Percentiles rank a stretch among this genome's conserved stretches.
These are phyloP conservation scores for Trichosanthes truncata DNA, from an alignment of 306 rosid genomes.

Conservation along the genomic window DNA sequence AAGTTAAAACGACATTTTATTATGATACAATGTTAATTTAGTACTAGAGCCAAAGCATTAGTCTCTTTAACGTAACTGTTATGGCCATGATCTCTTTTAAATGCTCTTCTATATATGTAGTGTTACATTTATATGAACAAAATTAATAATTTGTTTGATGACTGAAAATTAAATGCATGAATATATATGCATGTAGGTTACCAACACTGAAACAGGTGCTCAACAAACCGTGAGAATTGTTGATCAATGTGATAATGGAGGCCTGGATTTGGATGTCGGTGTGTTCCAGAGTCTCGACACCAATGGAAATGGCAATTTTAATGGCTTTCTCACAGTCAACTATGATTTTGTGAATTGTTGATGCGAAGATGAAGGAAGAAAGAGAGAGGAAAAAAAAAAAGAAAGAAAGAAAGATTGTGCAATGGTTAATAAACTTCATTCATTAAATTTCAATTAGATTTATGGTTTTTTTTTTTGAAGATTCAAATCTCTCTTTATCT, in stretches of 20 bases:
- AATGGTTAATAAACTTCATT: background rate
- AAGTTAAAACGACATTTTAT: no score
- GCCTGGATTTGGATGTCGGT: slow-evolving; percentile 41
- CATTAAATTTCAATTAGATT: background rate
- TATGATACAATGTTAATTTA: no score
- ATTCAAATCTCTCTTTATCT: no score
- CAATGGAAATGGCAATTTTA: slow-evolving; percentile 11
- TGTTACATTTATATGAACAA: background rate
- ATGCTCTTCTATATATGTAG: no score
- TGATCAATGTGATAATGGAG: slow-evolving; percentile 48
- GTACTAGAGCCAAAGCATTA: background rate
- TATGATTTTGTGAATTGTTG: background rate
- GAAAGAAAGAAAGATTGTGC: background rate
- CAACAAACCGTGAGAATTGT: slow-evolving; percentile 38
- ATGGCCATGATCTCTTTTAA: no score
- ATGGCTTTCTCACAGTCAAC: background rate
- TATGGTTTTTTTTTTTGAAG: no score
- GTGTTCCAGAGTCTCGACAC: slow-evolving; percentile 36
- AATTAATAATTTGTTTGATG: background rate
- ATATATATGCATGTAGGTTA: slow-evolving; percentile 49
- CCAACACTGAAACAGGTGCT: slow-evolving; percentile 33
- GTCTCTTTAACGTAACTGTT: background rate
- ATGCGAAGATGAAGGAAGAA: background rate
- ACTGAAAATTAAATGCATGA: background rate
- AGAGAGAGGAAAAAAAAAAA: background rate